These are phyloP conservation scores for Melampsora americana DNA, from an alignment of 1,284 basidiomycete species.

Conservation along the genomic window DNA sequence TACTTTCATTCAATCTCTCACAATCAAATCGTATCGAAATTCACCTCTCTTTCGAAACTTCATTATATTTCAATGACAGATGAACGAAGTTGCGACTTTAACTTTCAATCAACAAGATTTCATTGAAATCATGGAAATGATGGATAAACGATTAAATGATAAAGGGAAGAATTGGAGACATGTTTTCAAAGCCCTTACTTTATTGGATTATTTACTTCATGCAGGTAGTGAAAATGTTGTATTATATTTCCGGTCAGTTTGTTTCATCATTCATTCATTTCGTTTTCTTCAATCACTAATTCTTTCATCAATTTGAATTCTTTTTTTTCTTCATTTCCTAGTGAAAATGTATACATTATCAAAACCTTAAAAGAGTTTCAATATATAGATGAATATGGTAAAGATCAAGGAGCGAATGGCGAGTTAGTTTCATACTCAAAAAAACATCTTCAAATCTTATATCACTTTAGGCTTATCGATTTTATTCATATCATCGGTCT, in stretches of 20 bases:
- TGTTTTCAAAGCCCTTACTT: slow-evolving; percentile 97
- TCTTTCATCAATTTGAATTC: background rate
- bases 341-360: slow-evolving; percentile 93
- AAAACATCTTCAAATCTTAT: background rate
- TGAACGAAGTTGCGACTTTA: slow-evolving; percentile 98
- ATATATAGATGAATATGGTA: slow-evolving; percentile 88
- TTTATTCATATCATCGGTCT: background rate
- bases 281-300: background rate
- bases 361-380: slow-evolving; percentile 99
- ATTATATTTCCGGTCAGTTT: slow-evolving; percentile 76
- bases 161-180: slow-evolving; percentile 99
- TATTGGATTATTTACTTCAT: slow-evolving; percentile 94
- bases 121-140: slow-evolving; percentile 99
- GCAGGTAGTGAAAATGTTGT: slow-evolving; percentile 97
- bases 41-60: background rate
- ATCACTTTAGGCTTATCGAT: background rate
- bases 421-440: slow-evolving; percentile 32
- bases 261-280: background rate
- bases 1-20: background rate
- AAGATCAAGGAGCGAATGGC: slow-evolving; percentile 94
- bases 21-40: background rate
- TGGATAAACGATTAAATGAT: slow-evolving; percentile 97
- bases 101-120: slow-evolving; percentile 99
- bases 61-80: slow-evolving; percentile 55
- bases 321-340: slow-evolving; percentile 19